These are phyloP conservation scores for Parachlorella kessleri DNA, from an alignment of 139 green algal species.

Conservation along the genomic window DNA sequence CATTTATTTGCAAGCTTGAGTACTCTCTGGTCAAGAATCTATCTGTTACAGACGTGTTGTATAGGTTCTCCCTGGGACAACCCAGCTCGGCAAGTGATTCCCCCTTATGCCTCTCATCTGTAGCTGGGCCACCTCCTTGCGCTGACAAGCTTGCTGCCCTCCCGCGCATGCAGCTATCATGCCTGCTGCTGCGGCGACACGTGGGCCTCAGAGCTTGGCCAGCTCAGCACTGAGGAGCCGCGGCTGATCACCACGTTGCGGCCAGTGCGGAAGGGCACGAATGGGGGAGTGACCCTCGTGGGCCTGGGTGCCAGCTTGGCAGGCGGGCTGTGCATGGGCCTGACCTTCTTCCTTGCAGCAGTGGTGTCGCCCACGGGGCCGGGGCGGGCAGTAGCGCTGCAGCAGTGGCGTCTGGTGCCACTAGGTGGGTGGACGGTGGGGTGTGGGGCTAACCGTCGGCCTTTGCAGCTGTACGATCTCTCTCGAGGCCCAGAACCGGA, in stretches of 20 bases:
- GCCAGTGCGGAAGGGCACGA: constrained; percentile 76
- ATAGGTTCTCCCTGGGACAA: no score
- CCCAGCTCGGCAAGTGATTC: background rate
- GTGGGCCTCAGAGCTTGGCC: constrained; percentile 91
- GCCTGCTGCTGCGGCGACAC: constrained; percentile 93
- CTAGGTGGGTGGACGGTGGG: no score
- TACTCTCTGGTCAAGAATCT: background rate
- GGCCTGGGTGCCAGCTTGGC: constrained; percentile 71
- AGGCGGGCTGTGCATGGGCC: constrained; percentile 83
- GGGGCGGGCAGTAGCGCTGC: constrained; percentile 1
- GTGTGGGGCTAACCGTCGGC: no score
- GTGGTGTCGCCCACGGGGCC: constrained; percentile 1
- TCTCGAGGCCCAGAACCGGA: no score
- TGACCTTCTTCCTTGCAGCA: constrained; percentile 45
- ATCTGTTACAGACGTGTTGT: background rate
- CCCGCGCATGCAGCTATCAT: constrained; percentile 78
- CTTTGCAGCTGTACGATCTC: no score
- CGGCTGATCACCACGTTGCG: constrained; percentile 87
- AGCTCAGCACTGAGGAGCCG: constrained; percentile 69
- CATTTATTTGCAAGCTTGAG: no score
- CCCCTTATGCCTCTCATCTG: no score
- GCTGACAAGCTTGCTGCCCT: no score
- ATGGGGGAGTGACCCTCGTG: constrained; percentile 85
- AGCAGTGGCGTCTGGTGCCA: constrained; percentile 23
- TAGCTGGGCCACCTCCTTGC: constrained; percentile 1